Conservation (phyloP, 2,329 filamentous ascomycete genomes). For the Epicoccum sorghinum region DNA sequence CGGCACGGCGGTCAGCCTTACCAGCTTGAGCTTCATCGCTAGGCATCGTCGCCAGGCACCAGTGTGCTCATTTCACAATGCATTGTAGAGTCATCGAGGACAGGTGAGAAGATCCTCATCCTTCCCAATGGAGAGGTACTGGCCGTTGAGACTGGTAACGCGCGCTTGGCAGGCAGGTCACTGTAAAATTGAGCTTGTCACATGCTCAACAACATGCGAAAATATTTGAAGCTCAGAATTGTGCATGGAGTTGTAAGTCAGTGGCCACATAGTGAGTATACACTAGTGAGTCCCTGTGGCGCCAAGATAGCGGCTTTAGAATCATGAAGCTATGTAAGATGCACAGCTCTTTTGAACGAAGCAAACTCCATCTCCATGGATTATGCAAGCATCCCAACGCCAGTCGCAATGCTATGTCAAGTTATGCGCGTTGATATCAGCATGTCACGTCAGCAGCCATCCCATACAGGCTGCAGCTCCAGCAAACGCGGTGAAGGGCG, state of each 20-base stretch:
- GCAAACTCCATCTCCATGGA: neutral
- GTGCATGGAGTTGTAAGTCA: neutral
- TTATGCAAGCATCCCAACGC: neutral
- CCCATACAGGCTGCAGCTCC: neutral
- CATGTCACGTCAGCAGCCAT: neutral
- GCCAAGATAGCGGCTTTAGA: neutral
- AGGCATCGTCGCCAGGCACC: constrained; percentile 7
- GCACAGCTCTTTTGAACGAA: neutral
- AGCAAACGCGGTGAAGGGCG: neutral
- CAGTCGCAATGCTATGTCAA: neutral
- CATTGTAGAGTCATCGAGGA: neutral
- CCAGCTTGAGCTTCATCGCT: neutral
- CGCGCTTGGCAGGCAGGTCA: constrained; percentile 2
- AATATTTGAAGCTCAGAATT: neutral
- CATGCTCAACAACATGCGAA: neutral
- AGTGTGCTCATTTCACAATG: neutral
- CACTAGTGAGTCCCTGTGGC: neutral
- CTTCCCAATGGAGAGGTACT: neutral
- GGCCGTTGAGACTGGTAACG: neutral
- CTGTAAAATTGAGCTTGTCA: neutral
- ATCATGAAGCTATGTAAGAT: neutral
- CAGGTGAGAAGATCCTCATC: neutral
- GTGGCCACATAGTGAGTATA: neutral
- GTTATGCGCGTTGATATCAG: neutral
- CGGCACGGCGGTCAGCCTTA: constrained; percentile 6